Conservation (phyloP, 768 basidiomycete genomes). For the Xerocomellus amylosporus region DNA sequence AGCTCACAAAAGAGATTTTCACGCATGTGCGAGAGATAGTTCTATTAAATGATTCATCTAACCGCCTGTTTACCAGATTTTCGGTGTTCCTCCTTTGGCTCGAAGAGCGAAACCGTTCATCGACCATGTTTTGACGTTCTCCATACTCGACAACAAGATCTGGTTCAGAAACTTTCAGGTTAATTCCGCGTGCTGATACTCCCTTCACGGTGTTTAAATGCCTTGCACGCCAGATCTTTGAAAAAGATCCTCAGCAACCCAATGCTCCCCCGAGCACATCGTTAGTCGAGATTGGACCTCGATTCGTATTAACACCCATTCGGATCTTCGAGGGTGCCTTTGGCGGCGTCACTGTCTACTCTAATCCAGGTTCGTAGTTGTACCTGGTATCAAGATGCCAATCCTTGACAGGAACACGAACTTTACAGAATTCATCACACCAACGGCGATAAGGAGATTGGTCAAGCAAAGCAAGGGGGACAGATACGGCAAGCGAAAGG, state of each 20-base stretch:
- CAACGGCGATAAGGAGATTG: constrained; percentile 72
- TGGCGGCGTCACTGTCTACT: constrained; percentile 90
- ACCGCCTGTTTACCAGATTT: constrained; percentile 58
- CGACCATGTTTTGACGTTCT: constrained; percentile 96
- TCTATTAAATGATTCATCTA: not conserved
- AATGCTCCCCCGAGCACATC: constrained; percentile 81
- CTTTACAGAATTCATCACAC: constrained; percentile 83
- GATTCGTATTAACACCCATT: constrained; percentile 96
- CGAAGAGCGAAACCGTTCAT: constrained; percentile 94
- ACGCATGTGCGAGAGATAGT: constrained; percentile 64
- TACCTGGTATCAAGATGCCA: not conserved
- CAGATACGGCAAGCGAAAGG: constrained; percentile 81
- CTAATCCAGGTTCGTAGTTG: constrained; percentile 75
- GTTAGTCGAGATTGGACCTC: constrained; percentile 95
- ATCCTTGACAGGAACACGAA: not conserved
- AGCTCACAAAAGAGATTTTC: constrained; percentile 88
- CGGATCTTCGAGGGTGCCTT: constrained; percentile 98
- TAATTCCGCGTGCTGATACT: constrained; percentile 16
- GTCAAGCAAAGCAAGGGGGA: constrained; percentile 69
- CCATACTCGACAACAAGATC: constrained; percentile 90
- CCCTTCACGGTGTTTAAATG: not conserved
- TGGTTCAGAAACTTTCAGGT: constrained; percentile 99
- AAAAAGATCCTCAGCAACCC: constrained; percentile 89
- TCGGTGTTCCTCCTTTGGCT: constrained; percentile 89
- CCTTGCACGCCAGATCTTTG: constrained; percentile 66